Percentiles rank a stretch among this genome's conserved stretches.
phyloP scores from a whole-genome alignment of 345 rosid species.

The Barbarea vulgaris region DNA sequence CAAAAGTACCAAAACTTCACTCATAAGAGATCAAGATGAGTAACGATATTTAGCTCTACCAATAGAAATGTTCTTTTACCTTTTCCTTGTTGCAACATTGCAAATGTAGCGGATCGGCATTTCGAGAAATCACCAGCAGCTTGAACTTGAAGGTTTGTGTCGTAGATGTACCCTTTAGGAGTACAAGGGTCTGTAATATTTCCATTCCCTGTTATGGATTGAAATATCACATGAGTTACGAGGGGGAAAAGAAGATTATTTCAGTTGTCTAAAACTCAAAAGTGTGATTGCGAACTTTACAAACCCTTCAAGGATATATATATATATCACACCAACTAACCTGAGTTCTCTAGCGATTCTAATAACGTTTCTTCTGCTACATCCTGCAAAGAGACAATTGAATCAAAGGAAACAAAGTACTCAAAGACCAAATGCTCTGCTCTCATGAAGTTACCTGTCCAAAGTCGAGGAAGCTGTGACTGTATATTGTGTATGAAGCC shows the following conservation, averaged over 20 bases:
- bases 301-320: background rate
- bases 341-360: conserved; percentile 54
- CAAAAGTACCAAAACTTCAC: background rate
- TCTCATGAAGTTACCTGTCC: conserved; percentile 65
- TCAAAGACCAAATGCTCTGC: background rate
- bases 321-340: conserved; percentile 49
- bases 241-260: background rate
- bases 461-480: conserved; percentile 88
- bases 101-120: conserved; percentile 75
- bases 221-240: conserved; percentile 31
- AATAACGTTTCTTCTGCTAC: conserved; percentile 64
- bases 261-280: background rate
- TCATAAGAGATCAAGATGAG: conserved; percentile 9
- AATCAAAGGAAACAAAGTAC: background rate
- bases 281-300: background rate
- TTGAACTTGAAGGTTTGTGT: conserved; percentile 36
- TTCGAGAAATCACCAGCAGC: conserved; percentile 77
- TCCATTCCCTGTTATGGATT: conserved; percentile 49
- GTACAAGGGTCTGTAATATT: conserved; percentile 75
- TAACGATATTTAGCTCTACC: background rate
- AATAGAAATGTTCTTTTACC: conserved; percentile 45
- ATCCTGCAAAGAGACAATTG: conserved; percentile 54
- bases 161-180: conserved; percentile 71
- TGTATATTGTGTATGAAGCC: conserved; percentile 69
- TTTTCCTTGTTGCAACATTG: conserved; percentile 67